These are phyloP conservation scores for Boletus calvinii DNA, from an alignment of 1,284 basidiomycete species.

Conservation along the genomic window DNA sequence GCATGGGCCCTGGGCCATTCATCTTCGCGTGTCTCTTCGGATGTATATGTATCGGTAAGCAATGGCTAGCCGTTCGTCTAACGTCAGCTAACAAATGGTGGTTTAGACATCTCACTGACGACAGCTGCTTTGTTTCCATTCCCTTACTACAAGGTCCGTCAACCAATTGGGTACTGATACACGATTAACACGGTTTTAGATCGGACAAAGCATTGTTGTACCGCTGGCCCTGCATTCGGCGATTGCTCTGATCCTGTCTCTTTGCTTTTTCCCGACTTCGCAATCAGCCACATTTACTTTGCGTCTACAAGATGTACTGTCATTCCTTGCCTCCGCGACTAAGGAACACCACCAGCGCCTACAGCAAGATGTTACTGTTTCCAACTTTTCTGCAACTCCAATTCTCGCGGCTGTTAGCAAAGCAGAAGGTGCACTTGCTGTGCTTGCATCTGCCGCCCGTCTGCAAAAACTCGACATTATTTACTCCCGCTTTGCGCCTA, in stretches of 20 bases:
- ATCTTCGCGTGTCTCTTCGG: slow-evolving; percentile 57
- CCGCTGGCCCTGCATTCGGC: slow-evolving; percentile 65
- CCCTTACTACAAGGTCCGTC: slow-evolving; percentile 54
- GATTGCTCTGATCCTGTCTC: slow-evolving; percentile 52
- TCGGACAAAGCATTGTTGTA: slow-evolving; percentile 54
- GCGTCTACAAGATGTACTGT: slow-evolving; percentile 51
- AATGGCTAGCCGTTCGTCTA: neutral
- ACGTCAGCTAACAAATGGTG: neutral
- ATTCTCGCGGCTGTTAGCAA: slow-evolving; percentile 42
- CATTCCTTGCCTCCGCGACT: slow-evolving; percentile 50
- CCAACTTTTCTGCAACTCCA: slow-evolving; percentile 43
- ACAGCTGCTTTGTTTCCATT: slow-evolving; percentile 66
- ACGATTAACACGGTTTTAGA: slow-evolving; percentile 25
- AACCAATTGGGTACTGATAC: neutral
- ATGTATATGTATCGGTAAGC: slow-evolving; percentile 54
- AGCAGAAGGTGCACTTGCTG: slow-evolving; percentile 56
- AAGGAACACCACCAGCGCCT: slow-evolving; percentile 50
- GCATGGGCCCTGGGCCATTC: slow-evolving; percentile 66
- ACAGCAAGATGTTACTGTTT: slow-evolving; percentile 43
- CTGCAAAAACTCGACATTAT: slow-evolving; percentile 64
- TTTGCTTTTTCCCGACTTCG: slow-evolving; percentile 65
- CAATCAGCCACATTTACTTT: slow-evolving; percentile 63
- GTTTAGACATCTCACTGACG: slow-evolving; percentile 57
- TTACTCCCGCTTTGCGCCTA: slow-evolving; percentile 62
- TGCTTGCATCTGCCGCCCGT: slow-evolving; percentile 52